These are phyloP conservation scores for Endoconidiophora laricicola DNA, from an alignment of 2,329 filamentous ascomycete species.

Conservation along the genomic window DNA sequence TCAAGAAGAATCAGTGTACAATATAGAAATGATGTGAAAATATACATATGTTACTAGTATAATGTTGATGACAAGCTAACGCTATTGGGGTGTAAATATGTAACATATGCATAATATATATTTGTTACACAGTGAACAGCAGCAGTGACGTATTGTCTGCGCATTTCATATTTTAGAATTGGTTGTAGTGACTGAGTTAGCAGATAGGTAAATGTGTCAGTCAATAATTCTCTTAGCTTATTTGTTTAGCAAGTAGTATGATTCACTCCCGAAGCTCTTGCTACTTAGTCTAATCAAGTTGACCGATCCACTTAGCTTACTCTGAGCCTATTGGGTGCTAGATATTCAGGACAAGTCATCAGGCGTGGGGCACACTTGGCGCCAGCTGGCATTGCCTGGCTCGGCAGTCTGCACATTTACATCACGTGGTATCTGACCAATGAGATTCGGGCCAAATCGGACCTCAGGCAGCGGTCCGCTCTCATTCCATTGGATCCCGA, in stretches of 20 bases:
- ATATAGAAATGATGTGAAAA: neutral
- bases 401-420: neutral
- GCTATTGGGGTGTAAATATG: neutral
- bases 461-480: constrained; percentile 12
- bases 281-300: neutral
- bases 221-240: too few relatives aligned
- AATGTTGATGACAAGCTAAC: neutral
- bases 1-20: constrained; percentile 13
- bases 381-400: constrained; percentile 2
- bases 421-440: constrained; percentile 14
- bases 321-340: constrained; percentile 12
- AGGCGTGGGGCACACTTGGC: neutral
- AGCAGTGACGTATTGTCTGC: too few relatives aligned
- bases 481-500: constrained; percentile 12
- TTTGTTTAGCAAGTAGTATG: too few relatives aligned
- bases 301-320: neutral
- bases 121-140: neutral
- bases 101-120: neutral
- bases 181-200: too few relatives aligned
- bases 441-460: constrained; percentile 15
- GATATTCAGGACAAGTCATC: constrained; percentile 12
- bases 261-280: too few relatives aligned
- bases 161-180: too few relatives aligned
- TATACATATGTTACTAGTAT: neutral
- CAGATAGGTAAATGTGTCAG: too few relatives aligned